These are phyloP conservation scores for Salix arbutifolia DNA, from an alignment of 345 rosid species.

Conservation along the genomic window DNA sequence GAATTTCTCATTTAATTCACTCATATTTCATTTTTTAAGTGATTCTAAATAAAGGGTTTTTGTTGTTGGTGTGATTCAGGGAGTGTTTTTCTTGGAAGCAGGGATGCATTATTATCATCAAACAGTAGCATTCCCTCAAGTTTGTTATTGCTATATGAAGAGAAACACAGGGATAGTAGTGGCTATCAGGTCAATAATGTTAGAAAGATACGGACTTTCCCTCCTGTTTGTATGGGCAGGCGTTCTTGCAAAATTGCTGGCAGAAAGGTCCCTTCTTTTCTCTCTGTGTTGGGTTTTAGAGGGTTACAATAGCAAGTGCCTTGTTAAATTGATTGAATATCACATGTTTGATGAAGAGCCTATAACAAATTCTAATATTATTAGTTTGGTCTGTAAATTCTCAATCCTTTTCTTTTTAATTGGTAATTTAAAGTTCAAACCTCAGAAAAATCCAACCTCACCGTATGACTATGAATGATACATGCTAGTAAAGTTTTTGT, in stretches of 20 bases:
- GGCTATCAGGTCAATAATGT: conserved; percentile 19
- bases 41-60: no score
- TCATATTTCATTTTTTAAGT: background rate
- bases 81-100: conserved; percentile 22
- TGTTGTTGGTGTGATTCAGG: conserved; percentile 12
- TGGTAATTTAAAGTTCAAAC: no score
- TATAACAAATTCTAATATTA: background rate
- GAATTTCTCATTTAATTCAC: background rate
- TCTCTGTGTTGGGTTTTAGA: background rate
- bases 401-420: background rate
- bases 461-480: background rate
- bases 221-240: conserved; percentile 84
- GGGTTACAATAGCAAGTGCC: background rate
- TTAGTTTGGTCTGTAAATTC: background rate
- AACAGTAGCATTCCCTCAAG: conserved; percentile 11
- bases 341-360: conserved; percentile 41
- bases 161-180: background rate
- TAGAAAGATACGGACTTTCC: conserved; percentile 53
- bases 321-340: background rate
- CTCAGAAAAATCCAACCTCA: background rate
- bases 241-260: conserved; percentile 90
- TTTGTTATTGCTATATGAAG: conserved; percentile 11
- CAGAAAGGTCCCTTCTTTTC: conserved; percentile 51
- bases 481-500: background rate
- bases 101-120: conserved; percentile 18